These are phyloP conservation scores for Phialemoniopsis sp. DNA, from an alignment of 2,329 filamentous ascomycete species.

Conservation along the genomic window DNA sequence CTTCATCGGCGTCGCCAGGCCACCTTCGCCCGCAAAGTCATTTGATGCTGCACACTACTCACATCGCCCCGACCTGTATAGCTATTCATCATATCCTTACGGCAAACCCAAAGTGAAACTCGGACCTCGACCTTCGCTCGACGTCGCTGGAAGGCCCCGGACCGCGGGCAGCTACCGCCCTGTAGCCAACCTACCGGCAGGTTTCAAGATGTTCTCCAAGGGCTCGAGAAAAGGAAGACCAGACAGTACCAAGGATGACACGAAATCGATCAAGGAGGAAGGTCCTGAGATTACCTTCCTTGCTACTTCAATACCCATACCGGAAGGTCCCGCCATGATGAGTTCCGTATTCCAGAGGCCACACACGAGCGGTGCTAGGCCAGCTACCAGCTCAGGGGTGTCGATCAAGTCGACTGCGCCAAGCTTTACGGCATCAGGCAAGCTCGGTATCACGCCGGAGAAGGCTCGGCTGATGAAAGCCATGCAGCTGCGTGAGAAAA, in stretches of 20 bases:
- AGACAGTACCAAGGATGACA: slow-evolving; percentile 20
- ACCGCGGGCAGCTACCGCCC: slow-evolving; percentile 62
- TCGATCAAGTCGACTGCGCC: slow-evolving; percentile 36
- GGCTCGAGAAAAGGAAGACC: slow-evolving; percentile 47
- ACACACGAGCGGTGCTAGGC: slow-evolving; percentile 28
- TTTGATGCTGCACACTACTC: slow-evolving; percentile 35
- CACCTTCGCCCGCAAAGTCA: slow-evolving; percentile 39
- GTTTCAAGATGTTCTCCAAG: slow-evolving; percentile 67
- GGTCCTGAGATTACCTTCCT: slow-evolving; percentile 29
- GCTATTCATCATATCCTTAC: slow-evolving; percentile 43
- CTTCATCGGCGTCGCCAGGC: slow-evolving; percentile 42
- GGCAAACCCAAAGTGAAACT: slow-evolving; percentile 82
- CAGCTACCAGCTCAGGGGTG: slow-evolving; percentile 39
- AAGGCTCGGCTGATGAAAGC: slow-evolving; percentile 93
- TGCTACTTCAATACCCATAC: slow-evolving; percentile 27
- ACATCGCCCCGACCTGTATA: slow-evolving; percentile 42
- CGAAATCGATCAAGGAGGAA: slow-evolving; percentile 28
- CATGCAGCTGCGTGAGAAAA: slow-evolving; percentile 82
- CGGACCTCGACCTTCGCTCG: slow-evolving; percentile 75
- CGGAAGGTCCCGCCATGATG: slow-evolving; percentile 23
- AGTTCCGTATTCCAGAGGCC: slow-evolving; percentile 21
- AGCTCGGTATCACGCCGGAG: slow-evolving; percentile 68
- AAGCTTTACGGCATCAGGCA: slow-evolving; percentile 35
- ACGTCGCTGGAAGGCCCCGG: slow-evolving; percentile 56
- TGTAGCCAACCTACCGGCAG: slow-evolving; percentile 74